Conservation (phyloP, 805 yeast species). For the Candida silvicultrix region DNA sequence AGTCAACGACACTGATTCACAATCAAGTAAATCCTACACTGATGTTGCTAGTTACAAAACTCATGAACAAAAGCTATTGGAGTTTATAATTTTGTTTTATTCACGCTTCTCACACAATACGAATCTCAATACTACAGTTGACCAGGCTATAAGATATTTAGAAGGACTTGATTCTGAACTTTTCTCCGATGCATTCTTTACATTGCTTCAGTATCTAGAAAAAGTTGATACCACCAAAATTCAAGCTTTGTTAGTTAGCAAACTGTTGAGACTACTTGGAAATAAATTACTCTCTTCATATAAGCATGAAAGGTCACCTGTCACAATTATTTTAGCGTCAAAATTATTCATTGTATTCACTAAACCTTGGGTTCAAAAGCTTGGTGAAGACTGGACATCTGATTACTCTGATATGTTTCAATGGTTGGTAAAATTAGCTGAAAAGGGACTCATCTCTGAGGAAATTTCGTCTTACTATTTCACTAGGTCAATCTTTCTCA, state of each 20-base stretch:
- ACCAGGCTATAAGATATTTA: conserved; percentile 10
- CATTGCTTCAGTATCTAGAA: conserved; percentile 6
- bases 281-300: conserved; percentile 19
- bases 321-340: conserved; percentile 29
- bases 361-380: conserved; percentile 21
- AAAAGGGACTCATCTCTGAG: conserved; percentile 35
- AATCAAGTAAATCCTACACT: neutral
- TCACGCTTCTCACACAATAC: conserved; percentile 4
- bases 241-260: conserved; percentile 4
- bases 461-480: conserved; percentile 26
- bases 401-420: conserved; percentile 43
- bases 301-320: conserved; percentile 33
- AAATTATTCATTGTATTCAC: conserved; percentile 23
- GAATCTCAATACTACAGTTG: conserved; percentile 4
- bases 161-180: conserved; percentile 4
- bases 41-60: conserved; percentile 7
- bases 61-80: conserved; percentile 8
- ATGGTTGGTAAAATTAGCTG: conserved; percentile 37
- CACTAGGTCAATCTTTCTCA: conserved; percentile 25
- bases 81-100: conserved; percentile 3
- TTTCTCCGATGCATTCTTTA: conserved; percentile 9
- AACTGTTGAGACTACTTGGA: conserved; percentile 12
- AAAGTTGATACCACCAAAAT: neutral
- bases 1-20: neutral
- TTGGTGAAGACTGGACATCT: conserved; percentile 22